Base-by-base conservation (phyloP, 495 filamentous ascomycete species). In the Mytilinidion resinicola region DNA sequence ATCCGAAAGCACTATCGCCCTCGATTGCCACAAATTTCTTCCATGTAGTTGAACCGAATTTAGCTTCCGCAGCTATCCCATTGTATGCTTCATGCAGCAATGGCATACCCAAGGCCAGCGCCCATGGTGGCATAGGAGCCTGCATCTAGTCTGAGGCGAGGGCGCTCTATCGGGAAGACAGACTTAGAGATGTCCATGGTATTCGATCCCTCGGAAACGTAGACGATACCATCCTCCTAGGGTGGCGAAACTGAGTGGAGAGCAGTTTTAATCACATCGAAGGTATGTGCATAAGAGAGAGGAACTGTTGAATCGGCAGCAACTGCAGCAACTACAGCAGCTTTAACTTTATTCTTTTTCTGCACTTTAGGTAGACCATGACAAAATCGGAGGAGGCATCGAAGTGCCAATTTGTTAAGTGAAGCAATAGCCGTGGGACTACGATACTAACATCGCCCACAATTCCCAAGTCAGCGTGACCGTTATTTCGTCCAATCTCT, bases 71-170 rank as follows among this genome's bases (percentile, higher is more conserved):
- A 19, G 59, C 59, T 8, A 72, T 64, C 1, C 69, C 66, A 63
- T 85, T 85, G 67, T 82, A 85, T 1, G 84, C 83, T 36, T 75
- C 77, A 51, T 0, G 84, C 82, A 1, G 83, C 83, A 42, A 85
- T 79, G 9, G 82, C 79, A 56, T 86, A 85, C 6, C 82, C 83
- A 38, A 86, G 71, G 0, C 84, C 83, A 0, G 85, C 78, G n/a
- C 84, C 84, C 84, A 86, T 86, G 1, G 83, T 85, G 0, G 84
- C 83, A 59, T 85, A 78, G 0, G 83, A 84, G 11, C 84, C 83
- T 8, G 83, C 83, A 59, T 86, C 83, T 25, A 85, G 77, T 1
- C 83, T 77, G 3, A 80, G 76, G 34, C 84, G 77, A 7, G 84
- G 83, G 51, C 82, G 71, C 15, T 79, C 69, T 10, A 86, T 72